These are phyloP conservation scores for Trichaptum fuscoviolaceum DNA, from an alignment of 768 basidiomycete genomes.

Conservation along the genomic window DNA sequence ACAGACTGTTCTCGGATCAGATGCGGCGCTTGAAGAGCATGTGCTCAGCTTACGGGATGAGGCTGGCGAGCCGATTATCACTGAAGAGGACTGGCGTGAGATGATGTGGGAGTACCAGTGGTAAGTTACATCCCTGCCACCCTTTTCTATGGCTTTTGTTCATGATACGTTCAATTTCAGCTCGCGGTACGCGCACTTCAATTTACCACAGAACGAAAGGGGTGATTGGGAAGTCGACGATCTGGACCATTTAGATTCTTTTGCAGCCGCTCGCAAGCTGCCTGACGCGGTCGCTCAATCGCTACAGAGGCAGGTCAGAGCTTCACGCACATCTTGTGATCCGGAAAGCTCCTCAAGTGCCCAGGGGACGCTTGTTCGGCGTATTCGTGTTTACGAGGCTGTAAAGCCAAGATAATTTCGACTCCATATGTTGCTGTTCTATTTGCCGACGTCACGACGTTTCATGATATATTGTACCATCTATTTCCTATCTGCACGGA, in stretches of 20 bases:
- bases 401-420: not conserved
- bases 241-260: not conserved
- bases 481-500: not conserved
- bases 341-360: not conserved
- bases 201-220: conserved; percentile 43
- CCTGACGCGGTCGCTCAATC: not conserved
- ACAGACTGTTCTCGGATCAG: conserved; percentile 58
- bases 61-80: conserved; percentile 18
- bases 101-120: conserved; percentile 54
- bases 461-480: not conserved
- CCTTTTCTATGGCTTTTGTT: conserved; percentile 4
- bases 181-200: conserved; percentile 61
- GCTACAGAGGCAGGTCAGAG: not conserved
- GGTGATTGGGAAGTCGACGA: not conserved
- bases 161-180: conserved; percentile 28
- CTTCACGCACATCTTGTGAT: not conserved
- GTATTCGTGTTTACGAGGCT: conserved; percentile 1
- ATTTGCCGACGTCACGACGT: not conserved
- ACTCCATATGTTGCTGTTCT: not conserved
- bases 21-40: conserved; percentile 49
- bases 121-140: conserved; percentile 33
- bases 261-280: not conserved
- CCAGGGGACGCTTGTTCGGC: not conserved
- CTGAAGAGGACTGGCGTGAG: conserved; percentile 33
- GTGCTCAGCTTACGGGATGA: conserved; percentile 28